Evolutionary conservation across 176 grass and related monocot genomes (phyloP).

Genomic region (Oropetium thomaeum): DNA sequence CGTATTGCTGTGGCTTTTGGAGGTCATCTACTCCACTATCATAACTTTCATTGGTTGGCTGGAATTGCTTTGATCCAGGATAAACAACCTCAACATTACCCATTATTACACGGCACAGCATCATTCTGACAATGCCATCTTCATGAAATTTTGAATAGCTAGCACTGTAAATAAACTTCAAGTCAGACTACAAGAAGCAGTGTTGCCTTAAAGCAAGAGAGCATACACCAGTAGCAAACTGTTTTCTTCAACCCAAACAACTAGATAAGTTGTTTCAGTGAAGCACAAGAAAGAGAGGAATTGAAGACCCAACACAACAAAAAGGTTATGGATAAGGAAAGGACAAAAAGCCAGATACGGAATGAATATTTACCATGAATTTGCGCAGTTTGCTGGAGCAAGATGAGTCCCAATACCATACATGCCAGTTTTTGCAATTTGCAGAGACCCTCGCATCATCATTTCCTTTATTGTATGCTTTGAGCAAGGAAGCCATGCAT

Average conservation of each 20-base stretch:
- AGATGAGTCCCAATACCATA: slow-evolving; percentile 81
- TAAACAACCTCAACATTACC: slow-evolving; percentile 67
- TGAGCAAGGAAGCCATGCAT: slow-evolving; percentile 77
- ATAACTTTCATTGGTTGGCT: slow-evolving; percentile 57
- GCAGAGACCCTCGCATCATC: slow-evolving; percentile 50
- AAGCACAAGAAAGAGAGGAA: neutral
- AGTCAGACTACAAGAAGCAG: slow-evolving; percentile 24
- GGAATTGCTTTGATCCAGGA: slow-evolving; percentile 65
- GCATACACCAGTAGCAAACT: neutral
- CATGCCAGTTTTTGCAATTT: slow-evolving; percentile 43
- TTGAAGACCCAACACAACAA: neutral
- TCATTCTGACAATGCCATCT: slow-evolving; percentile 65
- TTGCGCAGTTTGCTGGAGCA: slow-evolving; percentile 64
- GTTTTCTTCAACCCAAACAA: neutral
- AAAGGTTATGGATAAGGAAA: neutral
- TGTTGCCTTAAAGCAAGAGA: slow-evolving; percentile 22
- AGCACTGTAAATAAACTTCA: slow-evolving; percentile 45
- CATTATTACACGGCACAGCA: slow-evolving; percentile 85
- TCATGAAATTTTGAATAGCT: slow-evolving; percentile 53
- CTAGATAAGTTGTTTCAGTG: slow-evolving; percentile 1
- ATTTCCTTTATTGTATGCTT: slow-evolving; percentile 67
- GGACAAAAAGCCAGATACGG: slow-evolving; percentile 17
- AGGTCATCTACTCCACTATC: slow-evolving; percentile 78
- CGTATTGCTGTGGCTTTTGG: slow-evolving; percentile 67
- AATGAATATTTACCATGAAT: slow-evolving; percentile 59